Evolutionary conservation across 208 protist species (phyloP).

Genomic region (Trypanosoma brucei): DNA sequence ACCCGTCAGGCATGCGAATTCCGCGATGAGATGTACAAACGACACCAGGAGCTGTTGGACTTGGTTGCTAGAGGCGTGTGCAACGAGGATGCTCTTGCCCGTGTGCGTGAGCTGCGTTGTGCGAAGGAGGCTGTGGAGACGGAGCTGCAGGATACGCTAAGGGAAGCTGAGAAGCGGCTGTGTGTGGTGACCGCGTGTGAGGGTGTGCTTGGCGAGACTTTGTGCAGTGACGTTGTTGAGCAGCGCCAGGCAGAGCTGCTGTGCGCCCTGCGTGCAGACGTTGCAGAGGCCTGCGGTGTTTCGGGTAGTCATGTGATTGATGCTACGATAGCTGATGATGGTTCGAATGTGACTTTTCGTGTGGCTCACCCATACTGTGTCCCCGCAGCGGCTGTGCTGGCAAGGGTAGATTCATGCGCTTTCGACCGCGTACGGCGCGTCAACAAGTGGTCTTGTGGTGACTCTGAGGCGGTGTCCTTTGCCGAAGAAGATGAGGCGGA

Average conservation of each 20-base stretch:
- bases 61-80: neutral
- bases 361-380: neutral
- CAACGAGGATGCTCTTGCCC: neutral
- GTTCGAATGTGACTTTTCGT: neutral
- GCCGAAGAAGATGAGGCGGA: neutral
- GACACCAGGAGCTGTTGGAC: neutral
- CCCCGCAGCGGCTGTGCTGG: neutral
- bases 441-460: neutral
- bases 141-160: neutral
- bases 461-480: neutral
- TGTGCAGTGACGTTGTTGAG: neutral
- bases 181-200: slow-evolving; percentile 3
- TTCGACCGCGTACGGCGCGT: slow-evolving; percentile 18
- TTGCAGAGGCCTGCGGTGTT: slow-evolving; percentile 3
- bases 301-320: neutral
- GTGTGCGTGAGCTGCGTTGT: neutral
- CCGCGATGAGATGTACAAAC: neutral
- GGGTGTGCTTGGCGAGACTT: neutral
- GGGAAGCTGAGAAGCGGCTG: neutral
- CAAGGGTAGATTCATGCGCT: slow-evolving; percentile 7
- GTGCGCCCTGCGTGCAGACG: neutral
- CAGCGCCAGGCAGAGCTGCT: slow-evolving; percentile 3
- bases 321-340: neutral
- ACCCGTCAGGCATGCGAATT: neutral
- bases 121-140: slow-evolving; percentile 4